phyloP scores from a whole-genome alignment of 768 basidiomycete species.

The Mycena galopus region DNA sequence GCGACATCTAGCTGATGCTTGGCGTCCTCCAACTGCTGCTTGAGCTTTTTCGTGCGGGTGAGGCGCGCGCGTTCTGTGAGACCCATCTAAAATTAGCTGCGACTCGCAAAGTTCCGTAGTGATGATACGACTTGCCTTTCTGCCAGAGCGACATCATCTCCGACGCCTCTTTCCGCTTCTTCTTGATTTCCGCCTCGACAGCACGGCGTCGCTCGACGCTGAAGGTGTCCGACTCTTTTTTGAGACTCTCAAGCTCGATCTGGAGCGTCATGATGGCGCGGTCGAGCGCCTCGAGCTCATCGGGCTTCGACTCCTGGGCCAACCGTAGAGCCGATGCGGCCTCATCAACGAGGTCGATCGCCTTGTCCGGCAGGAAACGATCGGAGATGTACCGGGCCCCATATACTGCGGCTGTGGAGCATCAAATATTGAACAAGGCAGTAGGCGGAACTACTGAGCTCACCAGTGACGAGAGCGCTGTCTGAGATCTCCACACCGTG shows the following conservation, averaged over 20 bases:
- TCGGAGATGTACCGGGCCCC: constrained; percentile 88
- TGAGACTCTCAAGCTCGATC: constrained; percentile 91
- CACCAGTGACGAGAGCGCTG: constrained; percentile 87
- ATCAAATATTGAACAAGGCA: background rate
- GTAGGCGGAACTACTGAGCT: constrained; percentile 33
- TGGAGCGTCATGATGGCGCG: constrained; percentile 88
- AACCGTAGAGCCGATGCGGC: constrained; percentile 89
- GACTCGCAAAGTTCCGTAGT: background rate
- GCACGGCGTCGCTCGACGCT: constrained; percentile 78
- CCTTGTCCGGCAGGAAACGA: constrained; percentile 91
- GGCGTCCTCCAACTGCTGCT: constrained; percentile 82
- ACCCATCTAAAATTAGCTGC: background rate
- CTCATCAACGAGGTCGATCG: constrained; percentile 94
- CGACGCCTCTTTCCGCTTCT: constrained; percentile 74
- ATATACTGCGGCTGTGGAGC: constrained; percentile 79
- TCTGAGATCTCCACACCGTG: constrained; percentile 95
- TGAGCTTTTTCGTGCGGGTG: constrained; percentile 77
- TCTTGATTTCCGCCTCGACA: constrained; percentile 73
- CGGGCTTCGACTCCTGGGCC: constrained; percentile 91
- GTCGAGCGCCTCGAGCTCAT: constrained; percentile 85
- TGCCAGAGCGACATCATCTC: constrained; percentile 79
- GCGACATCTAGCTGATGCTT: constrained; percentile 90
- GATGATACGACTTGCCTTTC: constrained; percentile 48
- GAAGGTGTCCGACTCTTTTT: constrained; percentile 89
- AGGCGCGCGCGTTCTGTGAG: constrained; percentile 73